phyloP scores from a whole-genome alignment of 345 rosid species.

The Gynandropsis gynandra region DNA sequence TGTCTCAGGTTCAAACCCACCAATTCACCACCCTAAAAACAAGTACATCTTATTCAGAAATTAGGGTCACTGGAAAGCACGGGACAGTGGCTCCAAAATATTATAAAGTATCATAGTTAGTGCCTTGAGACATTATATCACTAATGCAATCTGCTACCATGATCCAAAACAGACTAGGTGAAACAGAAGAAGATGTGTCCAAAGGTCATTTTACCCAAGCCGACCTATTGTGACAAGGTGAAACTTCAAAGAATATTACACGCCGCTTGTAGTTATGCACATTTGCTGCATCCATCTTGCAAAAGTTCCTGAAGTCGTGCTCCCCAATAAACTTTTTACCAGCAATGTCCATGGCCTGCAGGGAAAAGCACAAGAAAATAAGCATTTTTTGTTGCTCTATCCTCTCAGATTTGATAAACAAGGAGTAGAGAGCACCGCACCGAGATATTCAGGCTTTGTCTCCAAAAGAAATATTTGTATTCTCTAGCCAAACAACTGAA shows the following conservation, averaged over 20 bases:
- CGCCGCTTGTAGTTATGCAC: constrained; percentile 67
- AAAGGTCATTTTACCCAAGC: constrained; percentile 21
- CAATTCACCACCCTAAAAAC: too few species aligned
- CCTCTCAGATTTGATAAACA: constrained; percentile 6
- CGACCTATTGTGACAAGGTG: constrained; percentile 62
- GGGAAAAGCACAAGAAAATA: constrained; percentile 16
- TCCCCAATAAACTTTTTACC: constrained; percentile 79
- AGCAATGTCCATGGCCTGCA: constrained; percentile 74
- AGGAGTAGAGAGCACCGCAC: constrained; percentile 31
- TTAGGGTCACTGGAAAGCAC: background rate
- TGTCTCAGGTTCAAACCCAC: background rate
- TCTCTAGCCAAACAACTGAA: constrained; percentile 82
- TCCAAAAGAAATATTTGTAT: constrained; percentile 82
- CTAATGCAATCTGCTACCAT: constrained; percentile 11
- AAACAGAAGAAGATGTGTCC: constrained; percentile 7
- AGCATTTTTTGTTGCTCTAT: constrained; percentile 13
- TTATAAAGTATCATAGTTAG: constrained; percentile 2
- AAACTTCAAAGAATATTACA: constrained; percentile 55
- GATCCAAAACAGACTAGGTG: background rate
- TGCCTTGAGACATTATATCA: background rate
- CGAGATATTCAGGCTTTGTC: constrained; percentile 51
- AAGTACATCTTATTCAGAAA: too few species aligned
- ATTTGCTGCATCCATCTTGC: constrained; percentile 93
- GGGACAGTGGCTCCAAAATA: background rate
- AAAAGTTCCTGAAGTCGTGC: constrained; percentile 88